phyloP scores from a whole-genome alignment of 345 rosid genomes.

The Populus davidiana region DNA sequence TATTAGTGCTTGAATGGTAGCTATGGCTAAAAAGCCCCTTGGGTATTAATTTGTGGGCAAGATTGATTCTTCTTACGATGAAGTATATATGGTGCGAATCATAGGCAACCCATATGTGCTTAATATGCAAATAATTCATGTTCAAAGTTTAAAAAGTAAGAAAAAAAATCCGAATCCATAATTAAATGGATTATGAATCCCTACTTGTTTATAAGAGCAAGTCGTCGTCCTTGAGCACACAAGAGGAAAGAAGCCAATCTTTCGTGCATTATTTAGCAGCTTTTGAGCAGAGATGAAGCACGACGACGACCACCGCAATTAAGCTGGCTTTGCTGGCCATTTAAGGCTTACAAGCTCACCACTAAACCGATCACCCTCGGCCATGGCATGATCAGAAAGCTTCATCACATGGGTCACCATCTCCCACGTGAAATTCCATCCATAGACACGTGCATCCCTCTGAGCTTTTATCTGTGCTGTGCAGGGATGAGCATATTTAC shows the following conservation, averaged over 20 bases:
- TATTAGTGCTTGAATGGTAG: too few species aligned
- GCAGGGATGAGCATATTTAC: neutral
- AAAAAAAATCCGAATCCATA: too few species aligned
- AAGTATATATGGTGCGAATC: too few species aligned
- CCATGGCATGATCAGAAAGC: neutral
- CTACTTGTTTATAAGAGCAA: too few species aligned
- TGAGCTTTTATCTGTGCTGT: constrained; percentile 1
- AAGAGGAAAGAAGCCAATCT: too few species aligned
- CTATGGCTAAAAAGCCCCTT: too few species aligned
- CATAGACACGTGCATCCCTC: constrained; percentile 42
- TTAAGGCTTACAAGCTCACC: neutral
- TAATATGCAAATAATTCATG: too few species aligned
- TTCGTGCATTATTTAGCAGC: neutral
- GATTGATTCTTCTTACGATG: too few species aligned
- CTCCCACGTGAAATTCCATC: constrained; percentile 49
- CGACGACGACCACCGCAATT: neutral
- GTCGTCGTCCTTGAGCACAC: neutral
- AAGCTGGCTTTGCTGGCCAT: constrained; percentile 12
- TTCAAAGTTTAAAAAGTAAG: too few species aligned
- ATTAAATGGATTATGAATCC: too few species aligned
- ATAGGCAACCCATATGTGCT: too few species aligned
- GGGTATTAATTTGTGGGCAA: too few species aligned
- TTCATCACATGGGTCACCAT: constrained; percentile 42
- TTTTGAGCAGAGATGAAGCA: neutral
- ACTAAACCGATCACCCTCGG: neutral